Evolutionary conservation across 352 stramenopile species (phyloP).

Genomic region (Thalassiosira livingstoniorum): DNA sequence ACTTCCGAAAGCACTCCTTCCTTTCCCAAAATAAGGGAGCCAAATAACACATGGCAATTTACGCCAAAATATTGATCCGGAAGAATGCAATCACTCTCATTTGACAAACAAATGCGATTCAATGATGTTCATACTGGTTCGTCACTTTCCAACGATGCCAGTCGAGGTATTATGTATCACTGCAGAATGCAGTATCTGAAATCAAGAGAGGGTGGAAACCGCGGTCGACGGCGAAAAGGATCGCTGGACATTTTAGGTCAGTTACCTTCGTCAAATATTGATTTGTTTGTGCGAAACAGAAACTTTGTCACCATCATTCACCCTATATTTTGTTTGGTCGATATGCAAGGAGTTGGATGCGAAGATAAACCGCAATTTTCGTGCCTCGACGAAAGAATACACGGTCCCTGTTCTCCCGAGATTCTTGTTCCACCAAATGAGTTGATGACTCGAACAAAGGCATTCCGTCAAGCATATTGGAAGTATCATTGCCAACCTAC

Average conservation of each 20-base stretch:
- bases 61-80: too few species aligned
- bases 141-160: conserved; percentile 8
- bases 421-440: conserved; percentile 47
- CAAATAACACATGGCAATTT: too few species aligned
- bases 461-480: conserved; percentile 54
- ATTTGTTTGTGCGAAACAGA: too few species aligned
- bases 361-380: conserved; percentile 31
- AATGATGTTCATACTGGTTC: not conserved
- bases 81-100: too few species aligned
- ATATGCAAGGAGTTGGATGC: not conserved
- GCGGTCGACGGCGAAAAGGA: conserved; percentile 9
- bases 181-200: conserved; percentile 52
- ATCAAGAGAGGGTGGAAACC: conserved; percentile 28
- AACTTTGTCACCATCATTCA: too few species aligned
- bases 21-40: too few species aligned
- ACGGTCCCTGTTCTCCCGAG: conserved; percentile 36
- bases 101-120: too few species aligned
- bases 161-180: conserved; percentile 36
- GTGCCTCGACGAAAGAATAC: conserved; percentile 27
- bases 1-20: too few species aligned
- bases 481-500: conserved; percentile 43
- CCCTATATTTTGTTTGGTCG: too few species aligned
- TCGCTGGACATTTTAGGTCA: conserved; percentile 29
- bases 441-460: conserved; percentile 42
- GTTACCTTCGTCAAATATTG: too few species aligned